Conservation (phyloP, 177 flowering plant genomes). For the Vitis hybrid region DNA sequence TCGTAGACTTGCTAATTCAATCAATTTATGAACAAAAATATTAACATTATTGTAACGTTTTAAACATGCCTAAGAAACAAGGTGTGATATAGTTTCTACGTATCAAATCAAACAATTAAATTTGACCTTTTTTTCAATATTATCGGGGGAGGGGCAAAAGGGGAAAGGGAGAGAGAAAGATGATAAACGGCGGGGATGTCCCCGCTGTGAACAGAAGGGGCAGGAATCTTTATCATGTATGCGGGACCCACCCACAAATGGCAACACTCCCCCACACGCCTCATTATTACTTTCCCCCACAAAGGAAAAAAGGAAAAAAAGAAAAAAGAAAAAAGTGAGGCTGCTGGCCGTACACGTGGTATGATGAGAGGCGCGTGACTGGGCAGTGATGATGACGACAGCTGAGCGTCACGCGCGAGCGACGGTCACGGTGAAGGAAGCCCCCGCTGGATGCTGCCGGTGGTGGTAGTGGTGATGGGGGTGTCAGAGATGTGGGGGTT, state of each 20-base stretch:
- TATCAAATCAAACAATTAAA: no score
- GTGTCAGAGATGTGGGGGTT: background rate
- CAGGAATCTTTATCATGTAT: conserved; percentile 16
- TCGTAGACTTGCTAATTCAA: no score
- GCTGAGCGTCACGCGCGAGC: background rate
- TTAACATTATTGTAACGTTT: no score
- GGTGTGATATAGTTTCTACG: no score
- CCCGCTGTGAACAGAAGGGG: background rate
- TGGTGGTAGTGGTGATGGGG: background rate
- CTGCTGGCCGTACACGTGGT: conserved; percentile 2
- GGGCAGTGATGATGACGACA: background rate
- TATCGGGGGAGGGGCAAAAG: background rate
- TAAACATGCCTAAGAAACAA: no score
- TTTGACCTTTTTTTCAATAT: no score
- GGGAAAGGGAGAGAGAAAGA: background rate
- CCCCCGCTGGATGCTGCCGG: no score
- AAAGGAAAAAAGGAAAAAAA: no score
- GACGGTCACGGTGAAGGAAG: background rate
- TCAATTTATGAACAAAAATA: no score
- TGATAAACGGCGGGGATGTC: background rate
- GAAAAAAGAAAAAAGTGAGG: no score
- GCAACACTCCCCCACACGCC: conserved; percentile 4
- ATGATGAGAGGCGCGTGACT: background rate
- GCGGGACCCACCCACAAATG: background rate
- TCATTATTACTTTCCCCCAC: conserved; percentile 11